Base-by-base conservation (phyloP, 2,329 filamentous ascomycete genomes). In the Septoria petroselini region DNA sequence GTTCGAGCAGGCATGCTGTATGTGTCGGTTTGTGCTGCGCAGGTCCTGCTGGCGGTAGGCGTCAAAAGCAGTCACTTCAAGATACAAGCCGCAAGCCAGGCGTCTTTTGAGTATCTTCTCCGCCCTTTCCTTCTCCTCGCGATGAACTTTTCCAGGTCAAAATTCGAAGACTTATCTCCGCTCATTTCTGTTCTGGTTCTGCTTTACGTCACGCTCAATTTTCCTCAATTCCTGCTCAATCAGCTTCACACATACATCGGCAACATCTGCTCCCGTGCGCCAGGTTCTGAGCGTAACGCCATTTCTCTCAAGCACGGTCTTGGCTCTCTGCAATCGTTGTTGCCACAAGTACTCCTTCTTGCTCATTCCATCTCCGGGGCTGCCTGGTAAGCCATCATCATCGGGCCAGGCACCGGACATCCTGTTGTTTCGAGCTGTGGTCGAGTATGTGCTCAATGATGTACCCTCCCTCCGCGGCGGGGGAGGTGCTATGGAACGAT, bases 281-380 rank as follows among this genome's bases (percentile, higher is more conserved):
- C 88, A 93, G 15, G 79, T 88, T 55, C 86, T 81, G 29, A 93
- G 65, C 57, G 77, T 71, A 1, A 93, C 84, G 3, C 84, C 84
- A 31, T 82, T 73, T 4, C 74, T 71, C n/a, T 80, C 79, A 7
- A 91, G 73, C 23, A 81, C 72, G 34, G 74, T 72, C 55, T 85
- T 81, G 3, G 87, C 86, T 37, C 80, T 73, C 34, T 77, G 77
- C 71, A 87, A 80, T 33, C 88, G 73, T 48, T 83, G 77, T 54
- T 77, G 75, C 88, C 87, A 93, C 40, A 89, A 63, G 52, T 85
- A 83, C 48, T 89, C 73, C 57, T 87, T 85, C 70, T 85, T 88
- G 66, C 81, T 88, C 41, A 72, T 62, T 3, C 61, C 62, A 19
- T 67, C 65, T 19, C 62, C 60, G 1, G 65, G 64, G 42, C 57